Base-by-base conservation (phyloP, 2,329 filamentous ascomycete genomes). In the Penicillium fuscoglaucum region DNA sequence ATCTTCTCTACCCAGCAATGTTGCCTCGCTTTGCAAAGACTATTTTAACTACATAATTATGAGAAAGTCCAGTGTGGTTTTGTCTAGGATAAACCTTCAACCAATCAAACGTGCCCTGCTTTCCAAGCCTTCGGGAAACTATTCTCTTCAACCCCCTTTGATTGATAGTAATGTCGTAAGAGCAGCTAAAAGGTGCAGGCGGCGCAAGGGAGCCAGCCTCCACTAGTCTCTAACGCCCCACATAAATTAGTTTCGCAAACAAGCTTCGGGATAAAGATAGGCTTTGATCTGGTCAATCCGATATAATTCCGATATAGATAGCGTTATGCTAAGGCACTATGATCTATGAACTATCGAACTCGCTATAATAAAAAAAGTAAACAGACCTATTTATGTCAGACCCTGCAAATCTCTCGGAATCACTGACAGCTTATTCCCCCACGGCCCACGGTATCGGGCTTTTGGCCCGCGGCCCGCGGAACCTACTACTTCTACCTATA, bases 401-500 rank as follows among this genome's bases (percentile, higher is more conserved):
- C 26, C 26, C 26, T 6, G 26, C 1, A 6, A 26, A 26, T 6
- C 26, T 26, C 26, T 26, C 26, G 26, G 26, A 6, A 26, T 26
- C 5, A 26, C 26, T 26, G 26, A 26, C 26, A 5, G 26, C 26
- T 6, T 26, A 26, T 26, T 26, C 26, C 26, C 5, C 26, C 26
- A 26, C 26, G 26, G 26, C 26, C 26, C 26, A 26, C 26, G 26
- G 26, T 6, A 26, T 26, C 6, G 26, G 26, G 26, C 5, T 5
- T 26, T 26, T 26, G 26, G 26, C 26, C 26, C 26, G 26, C 26
- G 26, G 26, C 26, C 26, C 26, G 26, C 5, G 26, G 26, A 26
- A 26, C 26, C 26, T 26, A 26, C 26, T 26, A 26, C 1, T 84
- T 88, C 28, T 29, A 29, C 28, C 28, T 29, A 29, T 29, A 29